Evolutionary conservation across 441 rosid genomes (phyloP), one percentile per base, ranked within the genome.

Genomic region (Adansonia gregorii): DNA sequence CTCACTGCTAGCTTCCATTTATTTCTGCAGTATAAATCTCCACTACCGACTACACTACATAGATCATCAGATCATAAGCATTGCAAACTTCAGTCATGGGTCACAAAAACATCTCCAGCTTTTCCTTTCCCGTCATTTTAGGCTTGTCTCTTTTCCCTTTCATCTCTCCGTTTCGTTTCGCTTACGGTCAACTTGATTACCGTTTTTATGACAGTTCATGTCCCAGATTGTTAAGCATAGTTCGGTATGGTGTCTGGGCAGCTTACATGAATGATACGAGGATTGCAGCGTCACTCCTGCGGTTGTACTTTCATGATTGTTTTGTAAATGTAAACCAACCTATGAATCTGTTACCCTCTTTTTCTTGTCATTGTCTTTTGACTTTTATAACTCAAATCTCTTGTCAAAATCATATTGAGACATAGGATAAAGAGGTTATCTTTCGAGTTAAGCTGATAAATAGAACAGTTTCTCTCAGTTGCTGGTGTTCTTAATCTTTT

Each of bases 281-380:
- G 81, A 88, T 94, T 6, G 94, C 93, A 48, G 98, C 98, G 0
- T 94, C 97, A 55, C 93, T 94, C 74, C 97, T 93, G 19, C 91
- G 97, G 6, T 76, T 94, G 78, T 94, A 92, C 81, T 92, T 91
- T 39, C 98, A 92, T 58, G 94, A 94, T 61, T 94, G 98, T 75
- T 87, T 94, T 49, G 93, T 94, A 22, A 90, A 92, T 78, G 98
- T 60, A 60, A 22, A 20, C 15, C 15, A 9, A 3, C 39, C 14
- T 59, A 22, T 4, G 2, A 51, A 27, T 27, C 35, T n/a, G 17
- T 43, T 43, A 17, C 45, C 58, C 35, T 27, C 35, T 74, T 31
- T 65, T 39, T 14, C 48, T 56, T 69, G 20, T 35, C 45, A 19
- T 2, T 58, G 41, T 63, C 20, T n/a, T 39, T 66, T 46, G 31